Percentiles rank a stretch among this genome's conserved stretches.
Evolutionary conservation across 805 yeast genomes (phyloP).

Genomic region (Metschnikowia borealis): DNA sequence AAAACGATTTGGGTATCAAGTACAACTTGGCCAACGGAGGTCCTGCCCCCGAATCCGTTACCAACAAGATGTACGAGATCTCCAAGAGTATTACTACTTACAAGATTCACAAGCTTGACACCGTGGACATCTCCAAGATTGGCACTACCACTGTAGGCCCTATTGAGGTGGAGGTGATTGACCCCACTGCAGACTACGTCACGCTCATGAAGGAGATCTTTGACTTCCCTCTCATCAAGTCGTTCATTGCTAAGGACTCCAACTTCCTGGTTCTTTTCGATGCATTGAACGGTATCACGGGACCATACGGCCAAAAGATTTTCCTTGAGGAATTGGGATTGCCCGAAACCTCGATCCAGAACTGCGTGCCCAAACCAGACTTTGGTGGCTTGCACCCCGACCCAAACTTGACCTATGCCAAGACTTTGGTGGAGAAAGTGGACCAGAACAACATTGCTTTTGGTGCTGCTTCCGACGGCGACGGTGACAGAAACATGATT

Average conservation of each 20-base stretch:
- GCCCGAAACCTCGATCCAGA: slow-evolving; percentile 67
- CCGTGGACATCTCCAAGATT: slow-evolving; percentile 56
- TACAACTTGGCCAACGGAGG: slow-evolving; percentile 95
- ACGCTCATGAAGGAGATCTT: slow-evolving; percentile 77
- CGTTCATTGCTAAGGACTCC: slow-evolving; percentile 52
- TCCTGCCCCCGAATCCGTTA: slow-evolving; percentile 95
- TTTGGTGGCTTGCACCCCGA: slow-evolving; percentile 98
- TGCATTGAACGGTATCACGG: slow-evolving; percentile 92
- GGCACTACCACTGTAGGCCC: slow-evolving; percentile 55
- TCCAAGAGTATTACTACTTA: slow-evolving; percentile 58
- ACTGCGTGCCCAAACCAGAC: slow-evolving; percentile 75
- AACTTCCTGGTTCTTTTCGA: slow-evolving; percentile 79
- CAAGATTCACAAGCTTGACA: slow-evolving; percentile 58
- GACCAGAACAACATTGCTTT: slow-evolving; percentile 78
- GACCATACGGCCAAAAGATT: slow-evolving; percentile 86
- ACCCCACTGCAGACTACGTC: slow-evolving; percentile 75
- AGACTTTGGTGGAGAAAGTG: slow-evolving; percentile 79
- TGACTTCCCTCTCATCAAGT: slow-evolving; percentile 76
- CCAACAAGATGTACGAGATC: slow-evolving; percentile 76
- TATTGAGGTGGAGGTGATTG: slow-evolving; percentile 75
- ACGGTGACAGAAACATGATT: slow-evolving; percentile 98
- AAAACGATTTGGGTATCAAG: slow-evolving; percentile 89
- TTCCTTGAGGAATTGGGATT: slow-evolving; percentile 83
- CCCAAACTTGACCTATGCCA: slow-evolving; percentile 94
- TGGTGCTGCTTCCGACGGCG: slow-evolving; percentile 99